Conservation (phyloP, 371 early-diverging fungal species). For the Phascolomyces articulosus region DNA sequence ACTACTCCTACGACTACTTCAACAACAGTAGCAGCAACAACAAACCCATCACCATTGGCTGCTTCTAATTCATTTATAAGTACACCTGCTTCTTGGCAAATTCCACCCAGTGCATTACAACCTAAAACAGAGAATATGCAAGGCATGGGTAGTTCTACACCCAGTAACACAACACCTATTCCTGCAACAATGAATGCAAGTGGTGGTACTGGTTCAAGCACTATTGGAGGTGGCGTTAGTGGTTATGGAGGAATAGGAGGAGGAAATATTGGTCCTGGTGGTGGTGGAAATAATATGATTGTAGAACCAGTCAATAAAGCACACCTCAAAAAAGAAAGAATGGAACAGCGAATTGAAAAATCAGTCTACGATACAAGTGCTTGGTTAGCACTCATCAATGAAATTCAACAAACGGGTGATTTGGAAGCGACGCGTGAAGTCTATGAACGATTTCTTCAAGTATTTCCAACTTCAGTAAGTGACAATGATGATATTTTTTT, state of each 20-base stretch:
- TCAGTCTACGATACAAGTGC: slow-evolving; percentile 68
- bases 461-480: slow-evolving; percentile 90
- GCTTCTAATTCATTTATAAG: slow-evolving; percentile 17
- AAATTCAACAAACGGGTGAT: slow-evolving; percentile 63
- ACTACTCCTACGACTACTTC: neutral
- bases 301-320: slow-evolving; percentile 29
- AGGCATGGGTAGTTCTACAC: neutral
- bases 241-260: no score
- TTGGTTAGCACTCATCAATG: slow-evolving; percentile 69
- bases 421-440: slow-evolving; percentile 64
- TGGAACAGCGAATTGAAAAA: slow-evolving; percentile 56
- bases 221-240: no score
- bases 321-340: slow-evolving; percentile 48
- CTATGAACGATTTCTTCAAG: slow-evolving; percentile 74
- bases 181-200: no score
- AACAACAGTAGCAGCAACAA: neutral
- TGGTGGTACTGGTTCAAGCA: no score
- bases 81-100: slow-evolving; percentile 61
- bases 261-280: neutral
- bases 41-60: neutral
- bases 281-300: neutral
- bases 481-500: neutral
- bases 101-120: slow-evolving; percentile 51
- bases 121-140: slow-evolving; percentile 16
- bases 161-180: neutral